phyloP scores from a whole-genome alignment of 371 early-diverging fungal species.

The Mortierella sp. region DNA sequence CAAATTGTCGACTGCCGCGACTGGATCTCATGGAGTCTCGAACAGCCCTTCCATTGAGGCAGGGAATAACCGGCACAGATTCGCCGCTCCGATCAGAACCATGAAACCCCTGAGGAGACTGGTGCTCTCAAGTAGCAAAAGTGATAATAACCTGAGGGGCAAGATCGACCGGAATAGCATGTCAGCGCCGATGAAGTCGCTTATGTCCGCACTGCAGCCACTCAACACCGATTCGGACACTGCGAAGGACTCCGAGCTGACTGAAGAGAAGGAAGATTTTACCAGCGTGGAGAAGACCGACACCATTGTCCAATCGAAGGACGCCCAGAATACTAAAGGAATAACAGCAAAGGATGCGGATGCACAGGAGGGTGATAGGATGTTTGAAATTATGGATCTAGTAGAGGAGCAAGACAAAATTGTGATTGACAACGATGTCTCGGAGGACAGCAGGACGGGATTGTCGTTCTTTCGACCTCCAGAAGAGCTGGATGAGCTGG shows the following conservation, averaged over 20 bases:
- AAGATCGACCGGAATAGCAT: slow-evolving; percentile 22
- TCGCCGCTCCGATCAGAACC: slow-evolving; percentile 16
- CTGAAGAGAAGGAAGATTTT: no score
- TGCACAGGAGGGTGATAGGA: no score
- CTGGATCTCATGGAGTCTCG: no score
- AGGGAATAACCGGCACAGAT: neutral
- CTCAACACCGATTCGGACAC: neutral
- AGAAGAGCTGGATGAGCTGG: slow-evolving; percentile 6
- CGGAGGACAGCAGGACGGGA: neutral
- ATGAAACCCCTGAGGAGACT: slow-evolving; percentile 36
- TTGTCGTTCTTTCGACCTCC: slow-evolving; percentile 17
- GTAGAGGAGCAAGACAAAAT: no score
- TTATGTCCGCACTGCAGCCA: slow-evolving; percentile 8
- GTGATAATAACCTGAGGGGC: slow-evolving; percentile 37
- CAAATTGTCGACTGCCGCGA: slow-evolving; percentile 32
- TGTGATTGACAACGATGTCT: no score
- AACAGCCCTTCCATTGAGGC: slow-evolving; percentile 24
- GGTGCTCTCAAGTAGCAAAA: slow-evolving; percentile 32
- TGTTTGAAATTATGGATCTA: no score
- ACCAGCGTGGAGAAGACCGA: no score
- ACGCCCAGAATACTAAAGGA: no score
- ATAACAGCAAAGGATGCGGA: no score
- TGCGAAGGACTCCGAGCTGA: neutral
- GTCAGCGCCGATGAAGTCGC: slow-evolving; percentile 23
- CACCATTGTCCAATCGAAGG: no score